Evolutionary conservation across 495 filamentous ascomycete genomes (phyloP).

Genomic region (Penicillium robsamsonii): DNA sequence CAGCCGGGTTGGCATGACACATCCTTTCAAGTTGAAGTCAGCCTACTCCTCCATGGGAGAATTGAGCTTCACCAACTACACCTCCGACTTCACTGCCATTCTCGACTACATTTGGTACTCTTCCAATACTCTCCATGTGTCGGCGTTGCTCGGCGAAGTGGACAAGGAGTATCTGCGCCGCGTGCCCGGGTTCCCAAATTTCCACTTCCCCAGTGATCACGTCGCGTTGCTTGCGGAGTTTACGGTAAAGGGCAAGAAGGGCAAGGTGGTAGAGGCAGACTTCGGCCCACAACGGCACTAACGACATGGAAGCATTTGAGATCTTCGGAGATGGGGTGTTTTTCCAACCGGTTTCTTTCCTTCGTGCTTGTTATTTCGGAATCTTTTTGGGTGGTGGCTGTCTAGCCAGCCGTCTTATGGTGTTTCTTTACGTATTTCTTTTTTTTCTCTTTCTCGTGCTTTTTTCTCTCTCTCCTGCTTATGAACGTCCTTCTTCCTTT

Average conservation of each 20-base stretch:
- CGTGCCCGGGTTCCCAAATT: conserved; percentile 94
- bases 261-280: conserved; percentile 65
- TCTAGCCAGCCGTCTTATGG: conserved; percentile 26
- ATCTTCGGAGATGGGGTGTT: conserved; percentile 44
- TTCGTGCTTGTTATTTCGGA: conserved; percentile 39
- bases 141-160: conserved; percentile 82
- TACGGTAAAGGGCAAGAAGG: conserved; percentile 85
- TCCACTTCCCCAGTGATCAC: conserved; percentile 96
- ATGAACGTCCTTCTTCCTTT: conserved; percentile 17
- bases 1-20: conserved; percentile 83
- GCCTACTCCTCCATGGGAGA: conserved; percentile 77
- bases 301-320: conserved; percentile 43
- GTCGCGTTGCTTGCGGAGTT: conserved; percentile 91
- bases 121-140: conserved; percentile 84
- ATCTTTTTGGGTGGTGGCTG: conserved; percentile 39
- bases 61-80: conserved; percentile 93
- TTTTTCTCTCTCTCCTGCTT: conserved; percentile 18
- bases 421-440: conserved; percentile 24
- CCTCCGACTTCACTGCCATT: conserved; percentile 81
- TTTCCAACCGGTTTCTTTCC: conserved; percentile 37
- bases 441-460: conserved; percentile 18
- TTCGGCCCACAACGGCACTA: conserved; percentile 59
- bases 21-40: conserved; percentile 91
- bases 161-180: conserved; percentile 85
- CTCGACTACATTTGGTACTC: conserved; percentile 98